phyloP scores from a whole-genome alignment of 306 rosid genomes.

The Oemleria cerasiformis region DNA sequence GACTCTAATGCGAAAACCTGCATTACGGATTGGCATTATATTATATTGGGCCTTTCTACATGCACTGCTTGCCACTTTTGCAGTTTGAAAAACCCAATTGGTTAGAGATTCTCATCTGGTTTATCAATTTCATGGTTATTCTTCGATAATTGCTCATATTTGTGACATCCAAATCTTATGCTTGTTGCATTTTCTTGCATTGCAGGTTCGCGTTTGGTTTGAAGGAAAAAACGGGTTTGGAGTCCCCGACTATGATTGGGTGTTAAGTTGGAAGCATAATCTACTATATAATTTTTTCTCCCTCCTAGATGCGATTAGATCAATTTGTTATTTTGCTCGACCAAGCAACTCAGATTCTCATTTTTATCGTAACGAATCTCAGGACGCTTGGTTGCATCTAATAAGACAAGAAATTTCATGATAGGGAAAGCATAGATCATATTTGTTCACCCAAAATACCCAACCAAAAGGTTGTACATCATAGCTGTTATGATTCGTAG shows the following conservation, averaged over 20 bases:
- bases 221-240: constrained; percentile 10
- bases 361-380: constrained; percentile 37
- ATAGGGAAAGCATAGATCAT: constrained; percentile 19
- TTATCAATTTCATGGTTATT: not conserved
- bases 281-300: constrained; percentile 2
- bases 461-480: constrained; percentile 20
- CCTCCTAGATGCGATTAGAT: constrained; percentile 20
- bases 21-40: constrained; percentile 78
- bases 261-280: constrained; percentile 10
- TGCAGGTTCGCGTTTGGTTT: constrained; percentile 32
- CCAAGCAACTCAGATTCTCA: constrained; percentile 41
- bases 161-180: not conserved
- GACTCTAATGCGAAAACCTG: constrained; percentile 86
- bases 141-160: not conserved
- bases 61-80: constrained; percentile 73
- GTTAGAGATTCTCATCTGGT: constrained; percentile 27
- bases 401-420: constrained; percentile 27
- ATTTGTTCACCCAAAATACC: constrained; percentile 18
- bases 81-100: constrained; percentile 48
- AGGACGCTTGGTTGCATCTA: constrained; percentile 44
- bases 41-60: constrained; percentile 88
- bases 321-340: constrained; percentile 31
- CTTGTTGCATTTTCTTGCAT: constrained; percentile 6
- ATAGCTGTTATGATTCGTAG: constrained; percentile 10
- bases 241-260: not conserved